A percentile compares a stretch with the other conserved stretches of the same genome.
Conservation (phyloP, 2,329 filamentous ascomycete genomes). For the Trichoderma semiorbis region DNA sequence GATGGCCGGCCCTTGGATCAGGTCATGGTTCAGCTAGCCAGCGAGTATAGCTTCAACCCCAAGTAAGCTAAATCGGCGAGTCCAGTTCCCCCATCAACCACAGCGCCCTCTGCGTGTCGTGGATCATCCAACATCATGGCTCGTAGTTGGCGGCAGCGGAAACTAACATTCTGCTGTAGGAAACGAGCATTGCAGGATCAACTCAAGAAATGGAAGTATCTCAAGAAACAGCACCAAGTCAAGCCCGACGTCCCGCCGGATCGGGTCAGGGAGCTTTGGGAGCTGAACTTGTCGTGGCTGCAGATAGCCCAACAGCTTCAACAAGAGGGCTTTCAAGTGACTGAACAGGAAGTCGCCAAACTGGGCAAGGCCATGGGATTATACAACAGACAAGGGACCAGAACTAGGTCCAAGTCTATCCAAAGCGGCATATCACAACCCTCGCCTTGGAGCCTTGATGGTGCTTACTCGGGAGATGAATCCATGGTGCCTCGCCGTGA, state of each 20-base stretch:
- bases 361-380: slow-evolving; percentile 67
- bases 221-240: slow-evolving; percentile 60
- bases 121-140: neutral
- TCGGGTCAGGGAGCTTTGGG: slow-evolving; percentile 74
- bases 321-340: slow-evolving; percentile 69
- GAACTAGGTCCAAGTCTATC: slow-evolving; percentile 48
- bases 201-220: slow-evolving; percentile 74
- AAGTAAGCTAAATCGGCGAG: neutral
- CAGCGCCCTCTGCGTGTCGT: neutral
- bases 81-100: neutral
- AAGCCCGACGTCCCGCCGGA: slow-evolving; percentile 65
- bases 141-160: neutral
- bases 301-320: slow-evolving; percentile 70
- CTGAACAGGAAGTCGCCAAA: slow-evolving; percentile 66
- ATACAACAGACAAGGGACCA: slow-evolving; percentile 56
- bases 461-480: neutral
- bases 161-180: slow-evolving; percentile 40
- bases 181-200: slow-evolving; percentile 74
- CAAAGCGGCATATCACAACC: slow-evolving; percentile 25
- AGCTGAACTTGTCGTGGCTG: slow-evolving; percentile 65
- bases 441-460: neutral
- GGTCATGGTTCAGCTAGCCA: neutral
- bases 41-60: neutral
- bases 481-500: neutral
- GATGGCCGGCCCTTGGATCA: neutral